phyloP scores from a whole-genome alignment of 2,329 filamentous ascomycete genomes.

The Fusarium penzigii region DNA sequence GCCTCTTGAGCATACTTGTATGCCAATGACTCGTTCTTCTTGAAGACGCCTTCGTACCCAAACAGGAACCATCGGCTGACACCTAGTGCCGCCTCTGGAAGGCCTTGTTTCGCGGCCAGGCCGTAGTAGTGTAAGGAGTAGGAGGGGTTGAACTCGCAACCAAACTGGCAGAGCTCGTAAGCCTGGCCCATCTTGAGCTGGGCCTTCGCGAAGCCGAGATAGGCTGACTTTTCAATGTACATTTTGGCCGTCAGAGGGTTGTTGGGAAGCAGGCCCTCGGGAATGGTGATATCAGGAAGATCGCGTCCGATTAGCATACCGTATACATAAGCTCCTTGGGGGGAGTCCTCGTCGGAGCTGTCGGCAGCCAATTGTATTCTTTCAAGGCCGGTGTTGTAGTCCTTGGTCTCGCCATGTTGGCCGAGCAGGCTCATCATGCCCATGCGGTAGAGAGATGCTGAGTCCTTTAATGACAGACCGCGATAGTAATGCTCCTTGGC shows the following conservation, averaged over 20 bases:
- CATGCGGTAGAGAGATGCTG: conserved; percentile 80
- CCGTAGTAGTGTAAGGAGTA: conserved; percentile 95
- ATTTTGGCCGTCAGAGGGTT: conserved; percentile 74
- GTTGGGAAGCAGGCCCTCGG: conserved; percentile 66
- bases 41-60: conserved; percentile 86
- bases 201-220: conserved; percentile 92
- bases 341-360: conserved; percentile 91
- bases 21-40: conserved; percentile 93
- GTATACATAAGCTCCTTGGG: conserved; percentile 92
- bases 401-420: conserved; percentile 86
- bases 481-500: conserved; percentile 88
- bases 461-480: conserved; percentile 79
- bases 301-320: conserved; percentile 93
- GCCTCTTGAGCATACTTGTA: conserved; percentile 90
- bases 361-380: conserved; percentile 82
- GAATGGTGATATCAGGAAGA: conserved; percentile 85
- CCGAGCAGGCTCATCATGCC: conserved; percentile 98
- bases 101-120: conserved; percentile 86
- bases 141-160: conserved; percentile 92
- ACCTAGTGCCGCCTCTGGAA: conserved; percentile 90
- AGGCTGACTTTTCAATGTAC: conserved; percentile 96
- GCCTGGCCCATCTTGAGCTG: conserved; percentile 97
- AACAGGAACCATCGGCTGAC: conserved; percentile 99
- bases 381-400: conserved; percentile 75
- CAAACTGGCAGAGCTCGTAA: conserved; percentile 90